Conservation (phyloP, 2,329 filamentous ascomycete species). For the Metarhizium guizhouense region DNA sequence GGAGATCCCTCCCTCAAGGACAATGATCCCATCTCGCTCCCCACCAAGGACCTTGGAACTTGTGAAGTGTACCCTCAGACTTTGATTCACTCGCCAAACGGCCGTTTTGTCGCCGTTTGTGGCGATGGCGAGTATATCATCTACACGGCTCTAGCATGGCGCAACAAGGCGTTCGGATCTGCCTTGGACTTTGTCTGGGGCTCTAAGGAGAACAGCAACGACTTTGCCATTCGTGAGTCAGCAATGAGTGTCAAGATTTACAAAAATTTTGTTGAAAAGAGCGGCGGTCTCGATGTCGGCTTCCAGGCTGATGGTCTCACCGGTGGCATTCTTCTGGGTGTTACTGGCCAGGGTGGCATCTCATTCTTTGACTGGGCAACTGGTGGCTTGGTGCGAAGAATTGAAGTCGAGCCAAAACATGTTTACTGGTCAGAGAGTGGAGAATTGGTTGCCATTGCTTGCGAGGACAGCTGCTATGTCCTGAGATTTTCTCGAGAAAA, state of each 20-base stretch:
- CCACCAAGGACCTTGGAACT: constrained; percentile 89
- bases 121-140: constrained; percentile 99
- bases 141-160: constrained; percentile 91
- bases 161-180: constrained; percentile 95
- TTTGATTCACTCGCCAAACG: constrained; percentile 90
- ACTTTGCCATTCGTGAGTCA: constrained; percentile 95
- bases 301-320: constrained; percentile 90
- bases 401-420: constrained; percentile 66
- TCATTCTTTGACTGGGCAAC: constrained; percentile 96
- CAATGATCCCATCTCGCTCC: constrained; percentile 73
- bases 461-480: constrained; percentile 92
- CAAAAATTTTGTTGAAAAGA: constrained; percentile 94
- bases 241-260: constrained; percentile 92
- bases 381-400: constrained; percentile 79
- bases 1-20: constrained; percentile 80
- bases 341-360: constrained; percentile 89
- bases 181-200: constrained; percentile 96
- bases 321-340: constrained; percentile 83
- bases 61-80: constrained; percentile 97
- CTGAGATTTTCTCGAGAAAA: constrained; percentile 84
- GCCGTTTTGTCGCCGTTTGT: constrained; percentile 70
- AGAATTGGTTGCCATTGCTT: constrained; percentile 85
- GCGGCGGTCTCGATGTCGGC: constrained; percentile 80
- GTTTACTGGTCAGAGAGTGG: constrained; percentile 98
- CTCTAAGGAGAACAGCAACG: constrained; percentile 94